Evolutionary conservation across 2,329 filamentous ascomycete genomes (phyloP).

Genomic region (Volutella citrinella): DNA sequence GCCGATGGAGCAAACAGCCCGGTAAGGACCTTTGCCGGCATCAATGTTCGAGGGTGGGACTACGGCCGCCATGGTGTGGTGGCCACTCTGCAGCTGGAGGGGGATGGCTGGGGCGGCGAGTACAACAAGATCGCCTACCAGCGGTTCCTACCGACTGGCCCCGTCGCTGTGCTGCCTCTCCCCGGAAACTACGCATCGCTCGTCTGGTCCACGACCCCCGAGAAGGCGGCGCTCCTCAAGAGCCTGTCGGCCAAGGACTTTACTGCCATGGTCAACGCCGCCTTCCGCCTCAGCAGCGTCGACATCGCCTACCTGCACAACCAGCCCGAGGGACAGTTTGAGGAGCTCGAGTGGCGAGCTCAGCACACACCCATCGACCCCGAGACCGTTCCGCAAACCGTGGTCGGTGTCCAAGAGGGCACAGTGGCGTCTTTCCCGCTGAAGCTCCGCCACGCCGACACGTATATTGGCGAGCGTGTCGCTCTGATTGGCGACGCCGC

Average conservation of each 20-base stretch:
- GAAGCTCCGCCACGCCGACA: slow-evolving; percentile 87
- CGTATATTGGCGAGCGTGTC: slow-evolving; percentile 85
- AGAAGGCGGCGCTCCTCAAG: slow-evolving; percentile 77
- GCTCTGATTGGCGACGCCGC: slow-evolving; percentile 92
- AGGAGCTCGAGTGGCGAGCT: slow-evolving; percentile 83
- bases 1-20: slow-evolving; percentile 95
- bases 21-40: slow-evolving; percentile 84
- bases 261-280: slow-evolving; percentile 85
- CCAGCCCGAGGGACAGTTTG: slow-evolving; percentile 53
- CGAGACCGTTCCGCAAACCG: slow-evolving; percentile 60
- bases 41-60: slow-evolving; percentile 86
- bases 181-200: slow-evolving; percentile 80
- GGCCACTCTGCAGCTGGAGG: slow-evolving; percentile 75
- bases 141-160: slow-evolving; percentile 88
- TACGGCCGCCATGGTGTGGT: slow-evolving; percentile 89
- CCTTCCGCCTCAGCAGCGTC: slow-evolving; percentile 75
- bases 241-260: slow-evolving; percentile 71
- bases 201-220: slow-evolving; percentile 91
- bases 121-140: slow-evolving; percentile 80
- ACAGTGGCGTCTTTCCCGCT: slow-evolving; percentile 88
- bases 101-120: slow-evolving; percentile 51
- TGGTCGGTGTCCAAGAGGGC: slow-evolving; percentile 70
- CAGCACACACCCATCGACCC: slow-evolving; percentile 61
- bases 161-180: slow-evolving; percentile 85
- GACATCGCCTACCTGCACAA: slow-evolving; percentile 84